A percentile compares a stretch with the other conserved stretches of the same genome.
phyloP scores from a whole-genome alignment of 345 rosid species.

The Brassica cretica region DNA sequence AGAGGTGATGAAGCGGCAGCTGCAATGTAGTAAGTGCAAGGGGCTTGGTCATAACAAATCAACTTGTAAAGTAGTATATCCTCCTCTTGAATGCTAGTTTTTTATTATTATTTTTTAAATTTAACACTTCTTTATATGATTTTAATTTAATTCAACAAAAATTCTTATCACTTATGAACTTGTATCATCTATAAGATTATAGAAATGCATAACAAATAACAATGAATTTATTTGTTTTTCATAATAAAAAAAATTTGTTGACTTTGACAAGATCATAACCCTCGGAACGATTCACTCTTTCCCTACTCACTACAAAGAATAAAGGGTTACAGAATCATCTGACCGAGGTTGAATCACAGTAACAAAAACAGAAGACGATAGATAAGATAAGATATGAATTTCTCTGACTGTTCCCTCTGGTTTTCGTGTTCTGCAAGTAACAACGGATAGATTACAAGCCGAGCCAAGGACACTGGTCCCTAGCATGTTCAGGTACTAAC shows the following conservation, averaged over 20 bases:
- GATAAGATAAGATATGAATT: constrained; percentile 3
- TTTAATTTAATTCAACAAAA: background rate
- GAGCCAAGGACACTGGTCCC: constrained; percentile 48
- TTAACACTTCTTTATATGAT: background rate
- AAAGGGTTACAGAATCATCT: constrained; percentile 16
- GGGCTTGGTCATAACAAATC: constrained; percentile 97
- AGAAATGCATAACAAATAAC: background rate
- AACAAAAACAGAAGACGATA: background rate
- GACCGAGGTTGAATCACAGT: background rate
- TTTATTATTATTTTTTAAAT: background rate
- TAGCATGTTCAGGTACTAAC: constrained; percentile 52
- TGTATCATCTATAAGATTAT: background rate
- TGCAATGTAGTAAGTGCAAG: constrained; percentile 97
- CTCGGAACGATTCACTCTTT: constrained; percentile 26
- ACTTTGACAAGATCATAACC: constrained; percentile 30
- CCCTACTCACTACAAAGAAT: constrained; percentile 27
- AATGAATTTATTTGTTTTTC: background rate
- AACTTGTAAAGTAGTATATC: constrained; percentile 81
- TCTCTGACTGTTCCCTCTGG: constrained; percentile 29
- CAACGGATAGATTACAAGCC: constrained; percentile 36
- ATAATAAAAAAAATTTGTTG: background rate
- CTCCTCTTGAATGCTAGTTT: constrained; percentile 47
- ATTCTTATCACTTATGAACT: background rate
- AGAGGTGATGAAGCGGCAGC: constrained; percentile 77
- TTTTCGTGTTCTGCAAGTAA: constrained; percentile 17